Base-by-base conservation (phyloP, 2,329 filamentous ascomycete species). In the Xylogone sp. region DNA sequence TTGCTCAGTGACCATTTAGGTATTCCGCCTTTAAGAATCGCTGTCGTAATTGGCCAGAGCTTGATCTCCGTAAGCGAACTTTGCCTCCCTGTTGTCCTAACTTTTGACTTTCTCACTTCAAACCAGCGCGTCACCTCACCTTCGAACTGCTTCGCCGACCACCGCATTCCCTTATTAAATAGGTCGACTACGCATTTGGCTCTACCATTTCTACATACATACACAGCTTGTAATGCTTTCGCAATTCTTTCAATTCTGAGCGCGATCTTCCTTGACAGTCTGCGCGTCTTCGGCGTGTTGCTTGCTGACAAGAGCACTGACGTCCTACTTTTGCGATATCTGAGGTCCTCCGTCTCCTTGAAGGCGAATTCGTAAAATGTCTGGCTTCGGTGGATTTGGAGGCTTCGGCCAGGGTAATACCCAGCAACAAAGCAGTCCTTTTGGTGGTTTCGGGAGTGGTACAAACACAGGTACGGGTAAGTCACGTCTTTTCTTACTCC, bases 371-470 rank as follows among this genome's bases (percentile, higher is more conserved):
- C 47, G 57, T 54, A 59, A 49, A 22, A 68, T 67, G 65, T 66
- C 64, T n/a, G 60, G 58, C 21, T 60, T 61, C 49, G 74, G 75
- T 56, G 76, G 77, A 62, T 75, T 76, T 65, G 71, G 73, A 62
- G 78, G 81, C 73, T 86, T 86, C 69, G 81, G 81, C 70, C 75
- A 77, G 63, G n/a, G n/a, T n/a, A 74, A 72, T 51, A 71, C 70
- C 46, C 63, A 63, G 48, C 56, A 71, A 61, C 68, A 72, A 69
- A 75, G 64, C 59, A 69, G 62, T 60, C 73, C 71, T 20, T 87
- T 87, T 68, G 79, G 34, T 39, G 82, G 81, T 43, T 85, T 69
- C 62, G 72, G 68, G 52, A 55, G 63, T 49, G 62, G 51, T 49
- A 56, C 59, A 44, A 64, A 61, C 46, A 62, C 62, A 21, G 65